A percentile compares a stretch with the other conserved stretches of the same genome.
phyloP scores from a whole-genome alignment of 2,329 filamentous ascomycete species.

The Aureobasidium sp. region DNA sequence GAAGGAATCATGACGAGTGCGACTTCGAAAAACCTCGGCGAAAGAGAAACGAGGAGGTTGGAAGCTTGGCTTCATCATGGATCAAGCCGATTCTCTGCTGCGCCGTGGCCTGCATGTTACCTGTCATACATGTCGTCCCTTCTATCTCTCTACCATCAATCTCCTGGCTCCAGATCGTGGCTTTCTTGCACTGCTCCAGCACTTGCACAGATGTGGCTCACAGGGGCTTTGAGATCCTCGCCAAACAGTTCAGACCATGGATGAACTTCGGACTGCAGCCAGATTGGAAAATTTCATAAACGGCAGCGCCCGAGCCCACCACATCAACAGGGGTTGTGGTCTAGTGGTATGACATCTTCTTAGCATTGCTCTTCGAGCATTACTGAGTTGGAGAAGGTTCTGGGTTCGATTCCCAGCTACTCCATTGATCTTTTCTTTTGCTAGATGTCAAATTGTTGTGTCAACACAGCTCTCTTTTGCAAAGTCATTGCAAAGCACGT shows the following conservation, averaged over 20 bases:
- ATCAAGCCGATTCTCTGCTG: neutral
- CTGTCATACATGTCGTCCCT: neutral
- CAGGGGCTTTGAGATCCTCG: too few species aligned
- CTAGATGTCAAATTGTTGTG: neutral
- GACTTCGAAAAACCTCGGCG: neutral
- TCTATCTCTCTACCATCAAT: neutral
- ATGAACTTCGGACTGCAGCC: neutral
- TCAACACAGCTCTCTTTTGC: neutral
- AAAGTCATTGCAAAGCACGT: neutral
- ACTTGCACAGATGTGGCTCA: neutral
- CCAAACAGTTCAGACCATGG: neutral
- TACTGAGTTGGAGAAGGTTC: constrained; percentile 14
- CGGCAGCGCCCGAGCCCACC: neutral
- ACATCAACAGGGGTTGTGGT: constrained; percentile 8
- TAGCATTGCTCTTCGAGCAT: constrained; percentile 8
- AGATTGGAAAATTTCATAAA: neutral
- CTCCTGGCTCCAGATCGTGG: too few species aligned
- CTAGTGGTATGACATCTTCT: constrained; percentile 15
- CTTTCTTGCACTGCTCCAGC: neutral
- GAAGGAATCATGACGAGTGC: neutral
- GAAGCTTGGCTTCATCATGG: neutral
- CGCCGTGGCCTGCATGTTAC: neutral
- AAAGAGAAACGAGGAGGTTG: neutral
- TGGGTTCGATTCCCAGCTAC: constrained; percentile 15
- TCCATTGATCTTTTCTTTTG: neutral